Evolutionary conservation across 2,329 filamentous ascomycete genomes (phyloP).

Genomic region (Nannizzia gypsea): DNA sequence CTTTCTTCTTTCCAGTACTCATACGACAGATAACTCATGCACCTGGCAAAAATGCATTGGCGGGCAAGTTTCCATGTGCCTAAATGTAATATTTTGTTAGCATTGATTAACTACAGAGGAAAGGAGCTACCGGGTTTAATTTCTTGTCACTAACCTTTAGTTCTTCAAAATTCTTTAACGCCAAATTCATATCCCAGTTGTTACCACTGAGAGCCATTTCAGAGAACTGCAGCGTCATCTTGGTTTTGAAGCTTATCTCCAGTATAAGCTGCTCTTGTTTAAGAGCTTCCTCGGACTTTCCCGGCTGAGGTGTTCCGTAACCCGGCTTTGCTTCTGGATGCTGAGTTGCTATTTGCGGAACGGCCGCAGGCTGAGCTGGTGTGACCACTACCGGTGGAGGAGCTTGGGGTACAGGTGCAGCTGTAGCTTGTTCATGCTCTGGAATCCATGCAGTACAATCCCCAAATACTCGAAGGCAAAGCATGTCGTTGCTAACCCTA

Average conservation of each 20-base stretch:
- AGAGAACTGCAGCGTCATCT: slow-evolving; percentile 68
- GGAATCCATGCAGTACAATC: slow-evolving; percentile 42
- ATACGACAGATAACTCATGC: slow-evolving; percentile 5
- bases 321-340: slow-evolving; percentile 25
- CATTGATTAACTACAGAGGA: neutral
- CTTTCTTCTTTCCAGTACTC: neutral
- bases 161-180: slow-evolving; percentile 61
- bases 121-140: neutral
- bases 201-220: slow-evolving; percentile 69
- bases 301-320: slow-evolving; percentile 31
- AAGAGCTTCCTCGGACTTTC: slow-evolving; percentile 39
- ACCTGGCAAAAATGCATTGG: slow-evolving; percentile 14
- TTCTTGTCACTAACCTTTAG: slow-evolving; percentile 48
- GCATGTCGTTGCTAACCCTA: slow-evolving; percentile 67
- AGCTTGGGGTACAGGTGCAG: neutral
- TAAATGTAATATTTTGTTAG: slow-evolving; percentile 1
- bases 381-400: slow-evolving; percentile 8
- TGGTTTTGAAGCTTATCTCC: slow-evolving; percentile 64
- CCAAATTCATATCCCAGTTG: slow-evolving; percentile 67
- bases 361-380: slow-evolving; percentile 8
- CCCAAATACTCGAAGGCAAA: slow-evolving; percentile 59
- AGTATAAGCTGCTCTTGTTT: slow-evolving; percentile 57
- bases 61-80: slow-evolving; percentile 15
- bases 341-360: slow-evolving; percentile 13
- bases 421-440: slow-evolving; percentile 23